Conservation (phyloP, 2,329 filamentous ascomycete genomes). For the Cordyceps militaris region DNA sequence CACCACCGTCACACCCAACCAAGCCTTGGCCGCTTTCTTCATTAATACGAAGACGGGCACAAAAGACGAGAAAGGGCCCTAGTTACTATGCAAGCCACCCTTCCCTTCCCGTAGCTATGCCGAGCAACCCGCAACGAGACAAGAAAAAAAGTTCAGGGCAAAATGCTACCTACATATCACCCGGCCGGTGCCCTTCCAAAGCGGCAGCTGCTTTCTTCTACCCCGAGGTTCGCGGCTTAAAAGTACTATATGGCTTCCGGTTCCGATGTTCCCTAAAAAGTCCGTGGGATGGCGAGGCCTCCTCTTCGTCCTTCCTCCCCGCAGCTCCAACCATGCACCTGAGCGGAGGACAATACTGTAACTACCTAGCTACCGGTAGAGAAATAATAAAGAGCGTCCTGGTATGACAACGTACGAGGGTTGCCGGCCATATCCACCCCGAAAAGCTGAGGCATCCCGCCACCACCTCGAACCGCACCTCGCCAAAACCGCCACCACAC, state of each 20-base stretch:
- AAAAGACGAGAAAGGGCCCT: neutral
- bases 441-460: neutral
- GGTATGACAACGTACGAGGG: neutral
- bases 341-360: neutral
- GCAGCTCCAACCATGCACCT: neutral
- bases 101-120: slow-evolving; percentile 1
- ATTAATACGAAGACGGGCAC: neutral
- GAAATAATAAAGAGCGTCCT: neutral
- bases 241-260: neutral
- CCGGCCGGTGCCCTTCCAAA: too few species aligned
- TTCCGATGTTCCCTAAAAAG: neutral
- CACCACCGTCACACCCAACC: neutral
- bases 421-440: neutral
- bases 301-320: neutral
- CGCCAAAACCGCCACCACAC: neutral
- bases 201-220: neutral
- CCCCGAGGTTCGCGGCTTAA: neutral
- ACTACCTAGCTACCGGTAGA: neutral
- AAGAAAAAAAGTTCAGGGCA: neutral
- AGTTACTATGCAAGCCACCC: slow-evolving; percentile 1
- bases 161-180: neutral
- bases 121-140: neutral
- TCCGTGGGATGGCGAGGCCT: neutral
- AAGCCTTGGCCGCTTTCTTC: slow-evolving; percentile 1
- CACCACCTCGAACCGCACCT: neutral